Evolutionary conservation across 306 rosid species (phyloP), one percentile per base, ranked within the genome.

Genomic region (Gleditsia sinensis): DNA sequence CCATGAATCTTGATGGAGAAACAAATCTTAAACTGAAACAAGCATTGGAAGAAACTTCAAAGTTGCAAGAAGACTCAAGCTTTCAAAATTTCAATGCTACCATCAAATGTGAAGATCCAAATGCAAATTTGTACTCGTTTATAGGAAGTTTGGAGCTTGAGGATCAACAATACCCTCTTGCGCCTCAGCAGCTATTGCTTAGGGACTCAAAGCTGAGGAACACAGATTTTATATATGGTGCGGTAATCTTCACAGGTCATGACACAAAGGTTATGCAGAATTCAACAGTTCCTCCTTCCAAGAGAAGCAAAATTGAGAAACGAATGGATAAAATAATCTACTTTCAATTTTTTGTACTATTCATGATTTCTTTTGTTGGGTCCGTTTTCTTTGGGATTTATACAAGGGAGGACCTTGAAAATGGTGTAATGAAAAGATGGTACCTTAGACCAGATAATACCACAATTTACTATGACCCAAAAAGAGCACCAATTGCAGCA

Each of bases 221-320:
- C 87, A 92, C 97, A 0, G 99, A 92, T 80, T 95, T 92, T 83
- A 69, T 92, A 49, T 92, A 87, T 24, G 99, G 99, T n/a, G 98
- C 79, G 30, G 99, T 95, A 39, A 86, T 95, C 62, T 95, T 95
- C 63, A 90, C 99, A 0, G 98, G 98, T 28, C 90, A 86, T 32
- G 99, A 95, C 72, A 92, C 99, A 45, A 95, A 95, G 88, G 99
- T 95, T 71, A 90, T 90, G 88, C 99, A 95, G 80, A 95, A 95
- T 46, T 83, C 98, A 43, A 95, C 96, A n/a, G 88, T 50, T 20
- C 97, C 99, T 33, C 99, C 97, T 60, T 95, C 98, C 37, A 95
- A 95, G 93, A 84, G 99, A 83, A 95, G 99, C 85, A 95, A 86
- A 80, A 69, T 95, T 60, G 98, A 95, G 88, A 90, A 45, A 70